Evolutionary conservation across 306 rosid genomes (phyloP).

Genomic region (Notholithocarpus densiflorus): DNA sequence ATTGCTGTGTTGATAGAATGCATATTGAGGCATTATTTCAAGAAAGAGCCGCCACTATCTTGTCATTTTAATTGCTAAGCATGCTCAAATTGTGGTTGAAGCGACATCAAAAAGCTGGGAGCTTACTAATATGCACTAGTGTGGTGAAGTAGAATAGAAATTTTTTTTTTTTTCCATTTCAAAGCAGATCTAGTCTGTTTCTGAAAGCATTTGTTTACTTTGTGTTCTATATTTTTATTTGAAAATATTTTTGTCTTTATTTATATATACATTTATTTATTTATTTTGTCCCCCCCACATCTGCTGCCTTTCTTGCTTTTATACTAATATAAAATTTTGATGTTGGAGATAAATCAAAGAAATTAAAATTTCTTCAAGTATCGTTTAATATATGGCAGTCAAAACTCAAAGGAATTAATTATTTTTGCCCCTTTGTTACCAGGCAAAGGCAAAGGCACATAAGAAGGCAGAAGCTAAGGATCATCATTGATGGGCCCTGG

Average conservation of each 20-base stretch:
- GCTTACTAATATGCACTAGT: background rate
- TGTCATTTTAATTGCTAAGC: background rate
- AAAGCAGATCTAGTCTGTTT: background rate
- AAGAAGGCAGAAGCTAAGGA: slow-evolving; percentile 42
- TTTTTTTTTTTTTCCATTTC: background rate
- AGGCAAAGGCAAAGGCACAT: slow-evolving; percentile 47
- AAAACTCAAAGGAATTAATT: background rate
- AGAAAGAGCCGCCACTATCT: background rate
- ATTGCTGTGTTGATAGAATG: background rate
- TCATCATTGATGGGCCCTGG: slow-evolving; percentile 19
- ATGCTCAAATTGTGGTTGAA: background rate
- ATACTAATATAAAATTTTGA: background rate
- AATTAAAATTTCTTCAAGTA: too few relatives aligned
- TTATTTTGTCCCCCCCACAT: too few relatives aligned
- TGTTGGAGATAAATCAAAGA: background rate
- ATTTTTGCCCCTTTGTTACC: background rate
- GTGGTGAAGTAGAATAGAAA: too few relatives aligned
- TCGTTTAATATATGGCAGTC: too few relatives aligned
- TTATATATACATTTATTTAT: background rate
- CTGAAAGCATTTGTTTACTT: background rate
- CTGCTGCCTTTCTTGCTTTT: background rate
- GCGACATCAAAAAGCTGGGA: background rate
- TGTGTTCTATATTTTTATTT: background rate
- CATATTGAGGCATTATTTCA: background rate
- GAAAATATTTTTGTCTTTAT: background rate